Conservation (phyloP, 1,284 basidiomycete genomes). For the Tilletia indica region DNA sequence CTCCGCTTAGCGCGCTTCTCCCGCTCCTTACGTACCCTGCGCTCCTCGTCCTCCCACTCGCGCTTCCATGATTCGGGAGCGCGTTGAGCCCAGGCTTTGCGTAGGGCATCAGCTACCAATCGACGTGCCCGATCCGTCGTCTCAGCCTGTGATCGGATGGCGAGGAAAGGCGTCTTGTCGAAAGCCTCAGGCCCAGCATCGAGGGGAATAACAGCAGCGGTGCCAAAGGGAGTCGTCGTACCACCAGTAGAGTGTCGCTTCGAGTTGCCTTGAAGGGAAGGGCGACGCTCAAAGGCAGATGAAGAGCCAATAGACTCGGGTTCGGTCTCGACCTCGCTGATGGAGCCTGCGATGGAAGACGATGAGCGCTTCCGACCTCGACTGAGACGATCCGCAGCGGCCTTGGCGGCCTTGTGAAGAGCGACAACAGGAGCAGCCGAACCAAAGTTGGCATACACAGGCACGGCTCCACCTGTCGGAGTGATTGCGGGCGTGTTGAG, state of each 20-base stretch:
- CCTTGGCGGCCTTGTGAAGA: neutral
- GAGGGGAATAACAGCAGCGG: constrained; percentile 39
- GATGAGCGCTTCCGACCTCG: neutral
- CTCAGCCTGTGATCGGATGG: constrained; percentile 47
- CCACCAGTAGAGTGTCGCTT: constrained; percentile 13
- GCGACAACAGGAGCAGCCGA: constrained; percentile 34
- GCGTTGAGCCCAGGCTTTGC: constrained; percentile 44
- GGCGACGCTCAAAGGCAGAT: neutral
- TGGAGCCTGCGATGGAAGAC: neutral
- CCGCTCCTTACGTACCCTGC: constrained; percentile 11
- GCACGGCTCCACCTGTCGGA: constrained; percentile 35
- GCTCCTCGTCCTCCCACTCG: constrained; percentile 46
- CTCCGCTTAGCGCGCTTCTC: constrained; percentile 17
- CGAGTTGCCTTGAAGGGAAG: neutral
- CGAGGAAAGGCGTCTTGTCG: constrained; percentile 42
- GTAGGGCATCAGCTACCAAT: constrained; percentile 49
- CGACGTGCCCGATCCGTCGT: constrained; percentile 44
- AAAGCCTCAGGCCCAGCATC: constrained; percentile 36
- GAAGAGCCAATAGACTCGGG: neutral
- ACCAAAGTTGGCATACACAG: constrained; percentile 39
- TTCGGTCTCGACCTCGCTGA: constrained; percentile 1
- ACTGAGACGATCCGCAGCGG: neutral
- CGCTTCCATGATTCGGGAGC: constrained; percentile 52
- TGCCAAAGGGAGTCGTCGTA: constrained; percentile 34
- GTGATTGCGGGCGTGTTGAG: constrained; percentile 49